phyloP scores from a whole-genome alignment of 2,329 filamentous ascomycete genomes.

The Epichloe elymi region DNA sequence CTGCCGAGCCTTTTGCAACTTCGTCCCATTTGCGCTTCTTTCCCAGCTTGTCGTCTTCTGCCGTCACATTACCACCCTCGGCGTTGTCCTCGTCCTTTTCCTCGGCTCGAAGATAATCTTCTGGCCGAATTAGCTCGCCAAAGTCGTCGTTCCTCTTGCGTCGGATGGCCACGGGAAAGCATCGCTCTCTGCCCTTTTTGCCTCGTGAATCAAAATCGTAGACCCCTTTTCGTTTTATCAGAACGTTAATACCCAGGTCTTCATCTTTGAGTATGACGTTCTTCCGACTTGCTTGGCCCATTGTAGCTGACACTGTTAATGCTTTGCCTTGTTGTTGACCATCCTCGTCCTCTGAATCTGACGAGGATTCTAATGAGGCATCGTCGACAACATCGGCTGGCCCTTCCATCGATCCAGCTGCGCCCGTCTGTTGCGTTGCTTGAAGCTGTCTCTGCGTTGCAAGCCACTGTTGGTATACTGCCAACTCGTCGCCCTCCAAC shows the following conservation, averaged over 20 bases:
- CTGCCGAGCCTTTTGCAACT: constrained; percentile 20
- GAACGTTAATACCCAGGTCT: constrained; percentile 80
- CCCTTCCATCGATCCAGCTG: constrained; percentile 53
- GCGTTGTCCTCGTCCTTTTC: constrained; percentile 69
- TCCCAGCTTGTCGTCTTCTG: constrained; percentile 54
- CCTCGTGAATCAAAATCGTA: constrained; percentile 86
- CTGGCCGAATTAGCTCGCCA: constrained; percentile 82
- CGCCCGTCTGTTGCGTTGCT: constrained; percentile 60
- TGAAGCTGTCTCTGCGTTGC: constrained; percentile 80
- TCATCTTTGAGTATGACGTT: constrained; percentile 80
- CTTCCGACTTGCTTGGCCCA: constrained; percentile 72
- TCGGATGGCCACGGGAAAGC: constrained; percentile 78
- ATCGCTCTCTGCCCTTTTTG: constrained; percentile 82
- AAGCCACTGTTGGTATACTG: constrained; percentile 82
- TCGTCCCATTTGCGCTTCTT: constrained; percentile 95
- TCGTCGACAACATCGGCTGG: constrained; percentile 68
- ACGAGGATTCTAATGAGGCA: constrained; percentile 72
- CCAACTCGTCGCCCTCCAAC: constrained; percentile 62
- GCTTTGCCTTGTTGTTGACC: constrained; percentile 84
- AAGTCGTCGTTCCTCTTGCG: constrained; percentile 78
- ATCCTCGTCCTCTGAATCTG: constrained; percentile 78
- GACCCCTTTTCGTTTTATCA: constrained; percentile 79
- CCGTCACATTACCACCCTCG: constrained; percentile 24
- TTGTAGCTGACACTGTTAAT: constrained; percentile 72
- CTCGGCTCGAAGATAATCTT: constrained; percentile 87